phyloP scores from a whole-genome alignment of 75 land plant species.

The Cupressus sempervirens region DNA sequence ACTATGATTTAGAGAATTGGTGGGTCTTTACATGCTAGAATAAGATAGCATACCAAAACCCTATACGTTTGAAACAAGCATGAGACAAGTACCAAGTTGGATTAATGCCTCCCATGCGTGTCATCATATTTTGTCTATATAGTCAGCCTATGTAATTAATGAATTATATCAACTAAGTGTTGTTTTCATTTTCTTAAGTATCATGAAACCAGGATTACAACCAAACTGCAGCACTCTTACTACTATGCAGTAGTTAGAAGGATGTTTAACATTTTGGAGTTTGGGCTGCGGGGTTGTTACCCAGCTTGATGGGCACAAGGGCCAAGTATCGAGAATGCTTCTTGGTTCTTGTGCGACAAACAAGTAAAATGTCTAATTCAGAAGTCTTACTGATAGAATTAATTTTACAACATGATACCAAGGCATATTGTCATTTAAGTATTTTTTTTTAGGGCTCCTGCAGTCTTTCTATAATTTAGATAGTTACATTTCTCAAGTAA shows the following conservation, averaged over 20 bases:
- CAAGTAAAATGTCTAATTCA: neutral
- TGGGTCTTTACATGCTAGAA: too few species aligned
- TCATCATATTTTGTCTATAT: neutral
- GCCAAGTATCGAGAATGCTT: neutral
- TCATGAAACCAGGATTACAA: neutral
- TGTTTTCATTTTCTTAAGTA: neutral
- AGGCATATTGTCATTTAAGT: neutral
- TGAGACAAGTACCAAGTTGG: too few species aligned
- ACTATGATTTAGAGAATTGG: too few species aligned
- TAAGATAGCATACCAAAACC: too few species aligned
- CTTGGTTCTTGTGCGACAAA: neutral
- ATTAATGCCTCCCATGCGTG: neutral
- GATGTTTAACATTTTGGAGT: neutral
- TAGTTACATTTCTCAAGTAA: conserved; percentile 7
- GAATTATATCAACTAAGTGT: neutral
- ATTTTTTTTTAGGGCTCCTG: neutral
- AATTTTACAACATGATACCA: neutral
- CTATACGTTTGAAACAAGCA: too few species aligned
- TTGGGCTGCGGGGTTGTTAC: neutral
- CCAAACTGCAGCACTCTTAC: neutral
- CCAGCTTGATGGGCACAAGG: neutral
- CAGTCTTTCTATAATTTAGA: neutral
- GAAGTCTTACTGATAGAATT: neutral
- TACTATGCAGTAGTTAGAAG: neutral
- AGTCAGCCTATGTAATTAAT: neutral